phyloP scores from a whole-genome alignment of 495 filamentous ascomycete species.

The Penicillium canescens region DNA sequence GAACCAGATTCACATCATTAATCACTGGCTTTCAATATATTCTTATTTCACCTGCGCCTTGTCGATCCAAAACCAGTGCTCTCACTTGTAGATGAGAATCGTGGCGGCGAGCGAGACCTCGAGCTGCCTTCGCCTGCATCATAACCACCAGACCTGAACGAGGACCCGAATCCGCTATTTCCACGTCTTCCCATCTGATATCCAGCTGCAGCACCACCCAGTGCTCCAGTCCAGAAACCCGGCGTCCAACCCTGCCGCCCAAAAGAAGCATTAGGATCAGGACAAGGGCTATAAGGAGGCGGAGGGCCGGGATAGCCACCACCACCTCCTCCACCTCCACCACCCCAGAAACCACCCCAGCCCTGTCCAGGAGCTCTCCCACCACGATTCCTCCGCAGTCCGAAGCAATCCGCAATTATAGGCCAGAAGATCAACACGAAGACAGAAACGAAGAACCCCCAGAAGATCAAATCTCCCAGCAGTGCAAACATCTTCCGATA shows the following conservation, averaged over 20 bases:
- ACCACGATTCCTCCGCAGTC: constrained; percentile 13
- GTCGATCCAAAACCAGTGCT: constrained; percentile 93
- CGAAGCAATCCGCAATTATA: constrained; percentile 23
- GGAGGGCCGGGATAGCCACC: constrained; percentile 57
- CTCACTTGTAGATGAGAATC: constrained; percentile 56
- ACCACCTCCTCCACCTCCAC: constrained; percentile 51
- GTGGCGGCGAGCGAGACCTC: constrained; percentile 45
- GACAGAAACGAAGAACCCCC: constrained; percentile 47
- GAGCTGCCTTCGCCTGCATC: constrained; percentile 55
- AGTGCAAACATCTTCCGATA: constrained; percentile 14
- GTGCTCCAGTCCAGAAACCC: constrained; percentile 83
- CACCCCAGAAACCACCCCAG: constrained; percentile 44
- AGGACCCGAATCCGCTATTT: constrained; percentile 16
- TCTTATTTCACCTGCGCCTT: constrained; percentile 58
- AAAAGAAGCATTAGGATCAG: constrained; percentile 38
- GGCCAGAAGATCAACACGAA: constrained; percentile 32
- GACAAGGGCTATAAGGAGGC: constrained; percentile 58
- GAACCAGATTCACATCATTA: not conserved
- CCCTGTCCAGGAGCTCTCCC: constrained; percentile 7
- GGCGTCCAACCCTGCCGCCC: constrained; percentile 68
- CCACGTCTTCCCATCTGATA: constrained; percentile 65
- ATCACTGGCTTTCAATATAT: no score
- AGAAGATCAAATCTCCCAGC: constrained; percentile 43
- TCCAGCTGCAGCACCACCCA: constrained; percentile 68
- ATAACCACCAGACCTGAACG: constrained; percentile 14